Evolutionary conservation across 179 eudicot species (phyloP).

Genomic region (Carnegiea gigantea): DNA sequence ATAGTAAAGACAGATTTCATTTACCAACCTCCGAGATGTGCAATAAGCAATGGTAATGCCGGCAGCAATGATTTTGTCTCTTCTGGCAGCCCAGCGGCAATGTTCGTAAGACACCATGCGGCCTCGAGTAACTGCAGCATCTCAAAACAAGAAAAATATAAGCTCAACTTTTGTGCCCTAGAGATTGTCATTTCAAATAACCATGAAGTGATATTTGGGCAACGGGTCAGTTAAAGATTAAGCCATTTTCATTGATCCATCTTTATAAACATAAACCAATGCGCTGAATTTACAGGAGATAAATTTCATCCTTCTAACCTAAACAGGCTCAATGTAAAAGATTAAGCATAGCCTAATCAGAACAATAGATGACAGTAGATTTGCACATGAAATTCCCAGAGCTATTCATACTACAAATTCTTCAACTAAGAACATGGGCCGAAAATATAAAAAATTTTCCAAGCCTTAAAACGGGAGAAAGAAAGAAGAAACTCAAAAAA

Average conservation of each 20-base stretch:
- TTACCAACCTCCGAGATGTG: slow-evolving; percentile 88
- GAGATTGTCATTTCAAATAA: slow-evolving; percentile 3
- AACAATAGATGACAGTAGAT: background rate
- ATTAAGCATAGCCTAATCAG: background rate
- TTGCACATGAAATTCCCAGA: background rate
- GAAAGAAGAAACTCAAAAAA: background rate
- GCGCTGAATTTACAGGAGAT: background rate
- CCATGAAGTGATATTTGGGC: background rate
- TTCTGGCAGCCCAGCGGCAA: slow-evolving; percentile 94
- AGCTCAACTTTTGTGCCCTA: background rate
- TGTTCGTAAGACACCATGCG: slow-evolving; percentile 98
- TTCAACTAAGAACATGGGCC: background rate
- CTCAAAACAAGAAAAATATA: slow-evolving; percentile 15
- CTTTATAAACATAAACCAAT: background rate
- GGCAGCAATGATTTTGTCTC: slow-evolving; percentile 90
- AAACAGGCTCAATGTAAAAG: background rate
- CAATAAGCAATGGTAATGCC: slow-evolving; percentile 88
- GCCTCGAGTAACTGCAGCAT: slow-evolving; percentile 85
- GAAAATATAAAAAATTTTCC: background rate
- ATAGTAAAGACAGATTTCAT: background rate
- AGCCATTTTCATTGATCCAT: background rate
- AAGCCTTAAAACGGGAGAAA: background rate
- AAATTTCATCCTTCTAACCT: background rate
- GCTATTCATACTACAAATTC: background rate
- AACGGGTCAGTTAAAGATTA: background rate